phyloP scores from a whole-genome alignment of 2,329 filamentous ascomycete genomes.

The Sporothrix humicola region DNA sequence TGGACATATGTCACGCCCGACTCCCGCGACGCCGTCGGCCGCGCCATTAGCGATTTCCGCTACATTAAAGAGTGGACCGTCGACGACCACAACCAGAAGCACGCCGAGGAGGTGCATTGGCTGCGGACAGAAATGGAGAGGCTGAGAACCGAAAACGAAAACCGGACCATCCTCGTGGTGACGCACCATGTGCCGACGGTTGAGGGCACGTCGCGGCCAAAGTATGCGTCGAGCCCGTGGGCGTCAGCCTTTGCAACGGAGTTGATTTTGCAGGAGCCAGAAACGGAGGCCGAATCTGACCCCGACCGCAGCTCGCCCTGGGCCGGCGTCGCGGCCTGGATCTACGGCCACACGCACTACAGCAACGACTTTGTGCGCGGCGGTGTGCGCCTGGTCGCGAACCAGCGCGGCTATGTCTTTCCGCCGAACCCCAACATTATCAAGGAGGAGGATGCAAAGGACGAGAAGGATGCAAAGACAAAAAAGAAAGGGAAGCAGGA shows the following conservation, averaged over 20 bases:
- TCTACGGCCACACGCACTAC: slow-evolving; percentile 58
- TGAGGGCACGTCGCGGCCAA: slow-evolving; percentile 50
- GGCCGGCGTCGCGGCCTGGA: slow-evolving; percentile 47
- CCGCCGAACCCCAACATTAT: slow-evolving; percentile 8
- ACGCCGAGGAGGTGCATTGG: slow-evolving; percentile 52
- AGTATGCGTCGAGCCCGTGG: slow-evolving; percentile 45
- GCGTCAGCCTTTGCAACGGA: slow-evolving; percentile 60
- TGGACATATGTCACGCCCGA: slow-evolving; percentile 58
- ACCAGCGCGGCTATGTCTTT: slow-evolving; percentile 47
- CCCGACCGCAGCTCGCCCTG: slow-evolving; percentile 17
- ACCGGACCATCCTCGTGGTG: slow-evolving; percentile 51
- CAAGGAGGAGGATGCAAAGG: neutral
- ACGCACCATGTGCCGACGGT: slow-evolving; percentile 61
- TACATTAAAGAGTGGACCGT: slow-evolving; percentile 58
- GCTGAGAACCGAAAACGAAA: neutral
- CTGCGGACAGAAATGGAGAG: slow-evolving; percentile 44
- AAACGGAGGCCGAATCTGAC: neutral
- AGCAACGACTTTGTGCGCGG: slow-evolving; percentile 46
- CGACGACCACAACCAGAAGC: slow-evolving; percentile 54
- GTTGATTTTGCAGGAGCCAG: slow-evolving; percentile 40
- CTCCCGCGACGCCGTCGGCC: slow-evolving; percentile 48
- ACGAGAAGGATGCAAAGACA: neutral
- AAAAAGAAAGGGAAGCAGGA: neutral
- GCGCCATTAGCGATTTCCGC: slow-evolving; percentile 58
- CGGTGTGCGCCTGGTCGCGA: slow-evolving; percentile 48